Percentiles rank a stretch among this genome's conserved stretches.
phyloP scores from a whole-genome alignment of 352 stramenopile species.

The Phytophthora tentaculata region DNA sequence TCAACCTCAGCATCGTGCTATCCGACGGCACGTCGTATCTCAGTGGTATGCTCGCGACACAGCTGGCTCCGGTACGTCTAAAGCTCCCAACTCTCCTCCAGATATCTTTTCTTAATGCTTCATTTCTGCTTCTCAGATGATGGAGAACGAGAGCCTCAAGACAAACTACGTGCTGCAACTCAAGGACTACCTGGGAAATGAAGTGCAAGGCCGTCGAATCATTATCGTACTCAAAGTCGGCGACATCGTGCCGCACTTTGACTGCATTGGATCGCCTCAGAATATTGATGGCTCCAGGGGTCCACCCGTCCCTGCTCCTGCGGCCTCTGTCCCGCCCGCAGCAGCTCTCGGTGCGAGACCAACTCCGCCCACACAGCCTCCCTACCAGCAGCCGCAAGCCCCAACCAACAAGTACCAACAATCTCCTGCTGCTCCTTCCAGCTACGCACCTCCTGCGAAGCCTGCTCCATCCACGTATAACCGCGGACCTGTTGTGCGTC shows the following conservation, averaged over 20 bases:
- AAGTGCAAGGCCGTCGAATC: conserved; percentile 84
- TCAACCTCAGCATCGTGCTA: conserved; percentile 62
- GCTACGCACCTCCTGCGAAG: conserved; percentile 38
- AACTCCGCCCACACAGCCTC: conserved; percentile 24
- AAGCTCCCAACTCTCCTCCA: neutral
- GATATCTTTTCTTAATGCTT: neutral
- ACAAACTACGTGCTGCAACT: conserved; percentile 87
- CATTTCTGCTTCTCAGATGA: conserved; percentile 46
- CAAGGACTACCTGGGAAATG: conserved; percentile 86
- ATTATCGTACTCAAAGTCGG: conserved; percentile 86
- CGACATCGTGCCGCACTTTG: conserved; percentile 75
- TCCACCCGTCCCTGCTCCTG: conserved; percentile 28
- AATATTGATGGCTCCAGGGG: conserved; percentile 78
- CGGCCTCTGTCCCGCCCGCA: conserved; percentile 30
- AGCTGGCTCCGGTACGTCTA: conserved; percentile 69
- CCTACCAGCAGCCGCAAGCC: conserved; percentile 47
- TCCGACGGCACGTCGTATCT: conserved; percentile 85
- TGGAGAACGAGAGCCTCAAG: conserved; percentile 83
- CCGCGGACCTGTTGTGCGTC: conserved; percentile 78
- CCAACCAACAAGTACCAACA: conserved; percentile 39
- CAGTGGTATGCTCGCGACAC: conserved; percentile 87
- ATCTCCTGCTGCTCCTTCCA: conserved; percentile 27
- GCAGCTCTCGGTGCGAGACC: conserved; percentile 41
- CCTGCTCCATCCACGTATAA: conserved; percentile 56
- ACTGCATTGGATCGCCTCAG: conserved; percentile 79